Percentiles rank a stretch among this genome's conserved stretches.
Conservation (phyloP, 108 stramenopile species). For the Pseudonitzschia pungens region DNA sequence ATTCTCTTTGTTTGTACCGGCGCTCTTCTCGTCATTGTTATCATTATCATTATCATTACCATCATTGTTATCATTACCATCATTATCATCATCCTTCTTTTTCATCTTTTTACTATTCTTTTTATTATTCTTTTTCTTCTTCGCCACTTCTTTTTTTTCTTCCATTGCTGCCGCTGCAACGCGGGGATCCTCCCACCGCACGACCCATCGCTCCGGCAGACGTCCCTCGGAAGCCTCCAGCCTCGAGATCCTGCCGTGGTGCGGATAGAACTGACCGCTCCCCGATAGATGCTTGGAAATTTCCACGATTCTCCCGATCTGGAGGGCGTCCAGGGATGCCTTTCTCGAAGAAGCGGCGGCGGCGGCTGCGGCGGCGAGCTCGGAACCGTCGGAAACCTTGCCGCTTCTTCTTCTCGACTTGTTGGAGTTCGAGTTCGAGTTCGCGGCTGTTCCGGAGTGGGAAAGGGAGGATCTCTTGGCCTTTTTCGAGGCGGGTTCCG, state of each 20-base stretch:
- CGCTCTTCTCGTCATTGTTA: too few species aligned
- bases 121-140: not conserved
- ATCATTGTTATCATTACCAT: too few species aligned
- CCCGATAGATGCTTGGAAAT: not conserved
- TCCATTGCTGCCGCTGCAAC: too few species aligned
- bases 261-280: slow-evolving; percentile 17
- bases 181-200: slow-evolving; percentile 19
- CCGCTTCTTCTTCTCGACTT: not conserved
- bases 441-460: too few species aligned
- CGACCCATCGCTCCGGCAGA: slow-evolving; percentile 22
- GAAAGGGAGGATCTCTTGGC: not conserved
- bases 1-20: too few species aligned
- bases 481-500: not conserved
- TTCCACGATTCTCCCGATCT: slow-evolving; percentile 22
- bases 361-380: too few species aligned
- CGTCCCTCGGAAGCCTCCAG: slow-evolving; percentile 14
- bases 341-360: too few species aligned
- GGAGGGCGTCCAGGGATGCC: not conserved
- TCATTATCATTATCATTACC: too few species aligned
- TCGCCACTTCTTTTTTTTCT: not conserved
- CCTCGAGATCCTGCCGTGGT: slow-evolving; percentile 20
- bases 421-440: not conserved
- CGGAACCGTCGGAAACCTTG: too few species aligned
- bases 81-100: too few species aligned
- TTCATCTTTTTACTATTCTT: too few species aligned